These are phyloP conservation scores for Venustampulla echinocandica DNA, from an alignment of 495 filamentous ascomycete genomes.

Conservation along the genomic window DNA sequence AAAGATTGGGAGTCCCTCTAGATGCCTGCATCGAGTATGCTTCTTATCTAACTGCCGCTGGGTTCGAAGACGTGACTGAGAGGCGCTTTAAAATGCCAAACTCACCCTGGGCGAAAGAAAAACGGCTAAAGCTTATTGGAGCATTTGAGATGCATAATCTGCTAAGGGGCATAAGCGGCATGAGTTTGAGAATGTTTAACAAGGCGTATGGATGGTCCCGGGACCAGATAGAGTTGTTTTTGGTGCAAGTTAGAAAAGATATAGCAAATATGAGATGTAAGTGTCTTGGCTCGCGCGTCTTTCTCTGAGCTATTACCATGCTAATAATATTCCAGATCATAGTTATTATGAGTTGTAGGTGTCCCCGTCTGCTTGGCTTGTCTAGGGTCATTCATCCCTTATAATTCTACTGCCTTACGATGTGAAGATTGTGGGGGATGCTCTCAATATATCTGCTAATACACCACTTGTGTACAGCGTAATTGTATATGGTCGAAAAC, in stretches of 20 bases:
- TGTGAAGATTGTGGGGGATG: not conserved
- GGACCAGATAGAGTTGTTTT: constrained; percentile 44
- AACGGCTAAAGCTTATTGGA: constrained; percentile 37
- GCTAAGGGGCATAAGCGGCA: constrained; percentile 4
- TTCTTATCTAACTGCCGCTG: constrained; percentile 25
- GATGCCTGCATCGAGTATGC: constrained; percentile 7
- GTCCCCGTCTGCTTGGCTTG: not conserved
- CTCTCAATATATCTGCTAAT: not conserved
- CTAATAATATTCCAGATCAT: not conserved
- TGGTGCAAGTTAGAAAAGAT: constrained; percentile 44
- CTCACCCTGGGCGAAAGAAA: constrained; percentile 39
- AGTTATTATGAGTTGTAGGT: constrained; percentile 4
- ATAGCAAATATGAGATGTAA: constrained; percentile 25
- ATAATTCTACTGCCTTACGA: not conserved
- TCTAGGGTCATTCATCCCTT: not conserved
- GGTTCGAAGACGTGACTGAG: constrained; percentile 28
- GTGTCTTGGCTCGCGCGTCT: not conserved
- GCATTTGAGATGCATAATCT: constrained; percentile 23
- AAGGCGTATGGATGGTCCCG: constrained; percentile 43
- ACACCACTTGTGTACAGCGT: not conserved
- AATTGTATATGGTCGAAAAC: constrained; percentile 3
- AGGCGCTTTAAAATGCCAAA: constrained; percentile 26
- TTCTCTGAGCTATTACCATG: not conserved
- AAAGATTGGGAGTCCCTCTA: not conserved
- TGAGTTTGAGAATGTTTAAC: constrained; percentile 30